Base-by-base conservation (phyloP, 225 moss, liverwort and hornwort species). In the Polytrichum commune region DNA sequence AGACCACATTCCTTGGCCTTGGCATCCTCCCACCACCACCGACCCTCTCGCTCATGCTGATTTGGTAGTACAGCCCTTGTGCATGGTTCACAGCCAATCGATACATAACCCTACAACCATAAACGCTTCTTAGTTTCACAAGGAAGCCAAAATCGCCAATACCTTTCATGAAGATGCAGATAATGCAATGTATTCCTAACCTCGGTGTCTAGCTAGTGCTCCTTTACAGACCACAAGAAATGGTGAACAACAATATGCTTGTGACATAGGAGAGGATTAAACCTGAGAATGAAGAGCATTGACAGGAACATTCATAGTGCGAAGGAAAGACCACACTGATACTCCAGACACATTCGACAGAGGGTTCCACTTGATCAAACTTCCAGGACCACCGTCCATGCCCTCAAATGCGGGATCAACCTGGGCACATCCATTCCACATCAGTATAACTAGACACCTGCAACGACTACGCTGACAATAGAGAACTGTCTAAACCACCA, bases 21-120 rank as follows among this genome's bases (percentile, higher is more conserved):
- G 24, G 96, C 90, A 79, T 97, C 93, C 75, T 97, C 96, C 96
- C 96, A 97, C 96, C 96, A 97, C 96, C 96, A 97, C 71, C 96
- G 89, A 24, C 96, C 96, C 75, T 97, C 96, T 77, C 96, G 86
- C 73, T 97, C 96, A 73, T 97, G 96, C 81, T 97, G 96, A 62
- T 90, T 92, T 57, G 96, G 96, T 25, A 92, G 72, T 33, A 97
- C 96, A 53, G 93, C 75, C 82, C 86, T 88, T 7, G 96, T 97
- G 86, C 96, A 97, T 60, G 96, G 96, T 68, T 97, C 86, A 81
- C 96, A 97, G 19, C 96, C 96, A 76, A 97, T 93, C 10, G 96
- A 97, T 32, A 97, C 89, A 60, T 84, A 97, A 25, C 96, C 96
- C 92, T 97, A 92, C 54, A 73, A 71, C 23, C 29, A 53, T 9